phyloP scores from a whole-genome alignment of 208 protist species.

The Crithidia fasciculata region DNA sequence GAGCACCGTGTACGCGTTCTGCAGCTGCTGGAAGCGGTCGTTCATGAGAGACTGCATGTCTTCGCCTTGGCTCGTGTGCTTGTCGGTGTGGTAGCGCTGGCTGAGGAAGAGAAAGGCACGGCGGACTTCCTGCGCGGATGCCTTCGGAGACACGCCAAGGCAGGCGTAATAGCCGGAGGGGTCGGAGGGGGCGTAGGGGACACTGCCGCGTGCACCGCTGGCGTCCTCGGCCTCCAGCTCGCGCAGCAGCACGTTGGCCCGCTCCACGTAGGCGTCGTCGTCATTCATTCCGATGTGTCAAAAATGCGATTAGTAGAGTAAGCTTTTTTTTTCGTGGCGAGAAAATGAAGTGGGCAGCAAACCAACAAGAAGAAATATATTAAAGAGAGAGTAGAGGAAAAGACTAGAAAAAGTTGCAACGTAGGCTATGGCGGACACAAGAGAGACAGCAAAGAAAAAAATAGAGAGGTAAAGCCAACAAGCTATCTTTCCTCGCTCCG shows the following conservation, averaged over 20 bases:
- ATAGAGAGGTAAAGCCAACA: too few relatives aligned
- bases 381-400: background rate
- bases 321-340: too few relatives aligned
- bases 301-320: constrained; percentile 1
- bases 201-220: background rate
- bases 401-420: constrained; percentile 7
- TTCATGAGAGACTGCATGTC: constrained; percentile 72
- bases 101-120: constrained; percentile 80
- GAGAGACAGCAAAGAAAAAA: constrained; percentile 4
- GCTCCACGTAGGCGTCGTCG: constrained; percentile 25
- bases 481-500: too few relatives aligned
- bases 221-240: constrained; percentile 26
- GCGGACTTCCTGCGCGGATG: constrained; percentile 71
- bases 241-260: constrained; percentile 26
- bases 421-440: too few relatives aligned
- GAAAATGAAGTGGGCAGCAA: too few relatives aligned
- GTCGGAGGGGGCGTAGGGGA: constrained; percentile 28
- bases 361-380: background rate
- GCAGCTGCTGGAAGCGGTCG: constrained; percentile 77
- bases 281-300: constrained; percentile 27
- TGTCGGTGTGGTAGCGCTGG: constrained; percentile 89
- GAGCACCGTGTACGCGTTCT: constrained; percentile 82
- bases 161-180: constrained; percentile 80
- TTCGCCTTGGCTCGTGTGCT: constrained; percentile 51
- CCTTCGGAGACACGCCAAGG: constrained; percentile 57